Evolutionary conservation across 148 eudicot species (phyloP).

Genomic region (Amaranthus hypochondriacus): DNA sequence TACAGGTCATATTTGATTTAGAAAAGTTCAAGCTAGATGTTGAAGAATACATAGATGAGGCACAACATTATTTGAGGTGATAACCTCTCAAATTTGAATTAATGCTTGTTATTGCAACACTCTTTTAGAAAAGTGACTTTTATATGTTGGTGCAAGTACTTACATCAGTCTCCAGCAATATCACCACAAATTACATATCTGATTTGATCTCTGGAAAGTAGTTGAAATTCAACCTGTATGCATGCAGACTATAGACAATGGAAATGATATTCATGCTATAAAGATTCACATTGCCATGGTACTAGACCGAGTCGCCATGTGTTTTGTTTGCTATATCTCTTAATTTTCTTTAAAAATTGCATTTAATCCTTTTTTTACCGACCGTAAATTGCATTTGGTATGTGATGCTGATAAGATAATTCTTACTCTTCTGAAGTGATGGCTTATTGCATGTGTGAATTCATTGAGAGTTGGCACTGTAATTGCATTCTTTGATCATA

Average conservation of each 20-base stretch:
- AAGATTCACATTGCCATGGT: neutral
- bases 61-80: slow-evolving; percentile 62
- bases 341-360: neutral
- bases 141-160: no score
- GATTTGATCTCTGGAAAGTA: no score
- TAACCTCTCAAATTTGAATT: slow-evolving; percentile 8
- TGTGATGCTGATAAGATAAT: neutral
- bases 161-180: no score
- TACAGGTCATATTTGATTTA: slow-evolving; percentile 85
- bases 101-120: neutral
- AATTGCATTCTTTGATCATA: neutral
- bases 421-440: neutral
- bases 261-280: neutral
- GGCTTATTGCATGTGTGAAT: neutral
- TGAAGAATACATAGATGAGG: slow-evolving; percentile 53
- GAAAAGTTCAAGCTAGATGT: slow-evolving; percentile 79
- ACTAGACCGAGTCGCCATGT: neutral
- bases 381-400: neutral
- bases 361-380: neutral
- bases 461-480: neutral
- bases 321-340: neutral
- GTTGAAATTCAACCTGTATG: no score
- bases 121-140: no score
- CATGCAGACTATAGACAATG: no score
- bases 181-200: no score